Conservation (phyloP, 805 yeast genomes). For the Zygosaccharomyces siamensis region DNA sequence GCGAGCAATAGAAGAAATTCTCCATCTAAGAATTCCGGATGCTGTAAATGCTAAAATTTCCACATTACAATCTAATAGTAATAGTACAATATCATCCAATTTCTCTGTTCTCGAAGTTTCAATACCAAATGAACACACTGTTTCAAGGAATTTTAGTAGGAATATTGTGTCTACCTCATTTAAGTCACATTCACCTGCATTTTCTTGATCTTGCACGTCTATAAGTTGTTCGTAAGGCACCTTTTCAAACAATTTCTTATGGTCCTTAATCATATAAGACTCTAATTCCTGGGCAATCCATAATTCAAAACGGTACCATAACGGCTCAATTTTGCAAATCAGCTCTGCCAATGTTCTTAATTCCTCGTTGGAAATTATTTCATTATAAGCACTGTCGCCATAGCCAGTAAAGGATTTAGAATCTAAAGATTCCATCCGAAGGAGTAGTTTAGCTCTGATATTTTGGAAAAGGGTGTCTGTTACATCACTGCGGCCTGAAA, state of each 20-base stretch:
- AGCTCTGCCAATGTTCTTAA: constrained; percentile 11
- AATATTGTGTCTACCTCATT: constrained; percentile 9
- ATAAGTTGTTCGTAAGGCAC: constrained; percentile 6
- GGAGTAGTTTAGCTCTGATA: neutral
- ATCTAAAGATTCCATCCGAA: neutral
- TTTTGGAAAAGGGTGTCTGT: constrained; percentile 4
- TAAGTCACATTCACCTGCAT: neutral
- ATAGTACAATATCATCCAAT: constrained; percentile 18
- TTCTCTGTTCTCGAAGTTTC: constrained; percentile 2
- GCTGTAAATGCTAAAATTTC: constrained; percentile 16
- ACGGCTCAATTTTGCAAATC: constrained; percentile 8
- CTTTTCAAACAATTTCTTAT: constrained; percentile 12
- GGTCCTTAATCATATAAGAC: constrained; percentile 7
- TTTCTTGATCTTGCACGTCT: neutral
- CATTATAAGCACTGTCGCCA: neutral
- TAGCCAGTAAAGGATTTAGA: neutral
- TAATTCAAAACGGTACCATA: constrained; percentile 12
- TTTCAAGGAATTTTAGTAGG: constrained; percentile 38
- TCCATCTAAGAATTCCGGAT: constrained; percentile 47
- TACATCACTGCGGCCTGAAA: constrained; percentile 1
- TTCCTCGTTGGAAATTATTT: constrained; percentile 5
- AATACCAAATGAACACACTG: constrained; percentile 31
- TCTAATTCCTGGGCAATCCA: constrained; percentile 13
- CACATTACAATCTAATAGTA: constrained; percentile 19
- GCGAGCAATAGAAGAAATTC: constrained; percentile 36